phyloP scores from a whole-genome alignment of 2,329 filamentous ascomycete species.

The Talaromyces sp. region DNA sequence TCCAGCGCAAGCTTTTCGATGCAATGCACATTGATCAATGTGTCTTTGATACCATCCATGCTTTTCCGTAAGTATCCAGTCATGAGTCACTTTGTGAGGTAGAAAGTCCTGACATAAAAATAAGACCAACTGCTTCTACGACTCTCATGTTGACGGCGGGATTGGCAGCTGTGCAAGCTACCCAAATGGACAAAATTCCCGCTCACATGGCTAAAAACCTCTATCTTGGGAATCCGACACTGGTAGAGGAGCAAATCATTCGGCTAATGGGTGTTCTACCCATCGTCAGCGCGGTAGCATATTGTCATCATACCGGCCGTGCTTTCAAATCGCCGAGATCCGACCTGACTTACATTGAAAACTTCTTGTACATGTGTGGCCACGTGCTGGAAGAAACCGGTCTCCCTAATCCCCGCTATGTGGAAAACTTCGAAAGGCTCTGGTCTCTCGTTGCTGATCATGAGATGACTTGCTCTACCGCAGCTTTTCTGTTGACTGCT shows the following conservation, averaged over 20 bases:
- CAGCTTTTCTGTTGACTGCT: neutral
- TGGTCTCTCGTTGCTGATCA: slow-evolving; percentile 3
- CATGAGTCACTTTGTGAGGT: neutral
- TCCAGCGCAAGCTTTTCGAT: neutral
- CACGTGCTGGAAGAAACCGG: neutral
- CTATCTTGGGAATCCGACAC: neutral
- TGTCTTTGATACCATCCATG: neutral
- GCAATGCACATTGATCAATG: neutral
- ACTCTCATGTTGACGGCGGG: neutral
- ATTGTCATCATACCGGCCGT: neutral
- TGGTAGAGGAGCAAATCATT: neutral
- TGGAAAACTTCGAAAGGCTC: neutral
- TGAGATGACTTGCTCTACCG: slow-evolving; percentile 3
- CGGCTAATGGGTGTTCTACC: neutral
- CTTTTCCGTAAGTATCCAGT: neutral
- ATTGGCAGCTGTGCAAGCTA: neutral
- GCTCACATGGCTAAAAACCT: neutral
- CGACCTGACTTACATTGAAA: neutral
- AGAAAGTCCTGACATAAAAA: neutral
- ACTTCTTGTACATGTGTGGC: neutral
- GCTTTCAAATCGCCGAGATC: neutral
- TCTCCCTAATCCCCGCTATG: neutral
- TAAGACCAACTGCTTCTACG: neutral
- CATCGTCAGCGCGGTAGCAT: neutral
- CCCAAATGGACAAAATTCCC: neutral